Evolutionary conservation across 225 moss, liverwort and hornwort species (phyloP).

Genomic region (Asterella californica): DNA sequence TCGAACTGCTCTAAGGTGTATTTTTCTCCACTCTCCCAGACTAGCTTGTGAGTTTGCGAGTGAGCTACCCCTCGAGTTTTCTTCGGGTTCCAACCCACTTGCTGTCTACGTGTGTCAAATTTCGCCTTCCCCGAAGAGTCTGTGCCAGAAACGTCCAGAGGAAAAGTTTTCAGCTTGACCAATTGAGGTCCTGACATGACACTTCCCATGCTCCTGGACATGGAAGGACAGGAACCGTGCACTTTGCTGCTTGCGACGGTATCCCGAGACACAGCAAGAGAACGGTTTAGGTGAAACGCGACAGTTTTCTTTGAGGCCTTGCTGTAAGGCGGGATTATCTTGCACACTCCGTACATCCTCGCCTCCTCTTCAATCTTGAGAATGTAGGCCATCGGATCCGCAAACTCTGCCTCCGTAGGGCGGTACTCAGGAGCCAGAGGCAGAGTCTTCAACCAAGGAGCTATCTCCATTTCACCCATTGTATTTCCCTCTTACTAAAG

Average conservation of each 20-base stretch:
- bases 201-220: constrained; percentile 66
- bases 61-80: constrained; percentile 59
- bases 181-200: constrained; percentile 36
- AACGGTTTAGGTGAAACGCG: constrained; percentile 67
- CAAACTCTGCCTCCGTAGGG: constrained; percentile 91
- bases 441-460: constrained; percentile 70
- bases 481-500: constrained; percentile 5
- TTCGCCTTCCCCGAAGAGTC: constrained; percentile 55
- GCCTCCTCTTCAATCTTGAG: constrained; percentile 77
- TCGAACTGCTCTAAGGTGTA: constrained; percentile 92
- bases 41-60: constrained; percentile 79
- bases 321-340: constrained; percentile 76
- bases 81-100: constrained; percentile 89
- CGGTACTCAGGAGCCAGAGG: constrained; percentile 86
- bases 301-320: constrained; percentile 77
- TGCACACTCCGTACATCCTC: constrained; percentile 76
- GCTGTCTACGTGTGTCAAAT: constrained; percentile 87
- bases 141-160: constrained; percentile 32
- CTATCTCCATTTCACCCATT: constrained; percentile 68
- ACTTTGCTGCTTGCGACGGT: constrained; percentile 26
- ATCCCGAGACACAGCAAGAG: constrained; percentile 56
- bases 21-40: constrained; percentile 95
- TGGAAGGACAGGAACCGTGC: constrained; percentile 30
- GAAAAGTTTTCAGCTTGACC: constrained; percentile 38
- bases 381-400: constrained; percentile 89